phyloP scores from a whole-genome alignment of 2,329 filamentous ascomycete species.

The Aureobasidium sp. region DNA sequence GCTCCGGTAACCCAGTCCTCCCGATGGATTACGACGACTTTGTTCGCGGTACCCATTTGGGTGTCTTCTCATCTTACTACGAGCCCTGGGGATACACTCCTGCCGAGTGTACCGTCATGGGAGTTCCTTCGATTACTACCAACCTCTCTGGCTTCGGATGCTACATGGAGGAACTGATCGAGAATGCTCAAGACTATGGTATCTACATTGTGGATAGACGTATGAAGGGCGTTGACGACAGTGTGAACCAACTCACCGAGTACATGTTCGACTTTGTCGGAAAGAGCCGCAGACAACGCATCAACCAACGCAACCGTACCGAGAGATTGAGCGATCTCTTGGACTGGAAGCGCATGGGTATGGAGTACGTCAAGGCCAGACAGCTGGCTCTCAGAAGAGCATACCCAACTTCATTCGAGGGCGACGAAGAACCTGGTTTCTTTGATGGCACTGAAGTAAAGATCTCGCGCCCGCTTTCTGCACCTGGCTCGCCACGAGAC shows the following conservation, averaged over 20 bases:
- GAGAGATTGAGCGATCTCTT: slow-evolving; percentile 90
- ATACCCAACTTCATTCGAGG: slow-evolving; percentile 78
- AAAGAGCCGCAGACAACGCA: slow-evolving; percentile 92
- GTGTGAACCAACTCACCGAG: slow-evolving; percentile 86
- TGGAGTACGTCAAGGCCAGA: slow-evolving; percentile 97
- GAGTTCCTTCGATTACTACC: slow-evolving; percentile 94
- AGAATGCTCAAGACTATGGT: slow-evolving; percentile 95
- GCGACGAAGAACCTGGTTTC: slow-evolving; percentile 74
- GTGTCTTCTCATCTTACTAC: slow-evolving; percentile 96
- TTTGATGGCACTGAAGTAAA: slow-evolving; percentile 91
- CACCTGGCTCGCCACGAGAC: slow-evolving; percentile 86
- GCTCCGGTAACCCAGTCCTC: slow-evolving; percentile 88
- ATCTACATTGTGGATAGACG: slow-evolving; percentile 98
- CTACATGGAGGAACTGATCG: slow-evolving; percentile 99
- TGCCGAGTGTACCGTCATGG: slow-evolving; percentile 98
- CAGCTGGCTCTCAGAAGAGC: slow-evolving; percentile 87
- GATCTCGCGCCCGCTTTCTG: slow-evolving; percentile 88
- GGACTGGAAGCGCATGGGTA: slow-evolving; percentile 98
- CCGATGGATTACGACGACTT: slow-evolving; percentile 98
- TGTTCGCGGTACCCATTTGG: slow-evolving; percentile 90
- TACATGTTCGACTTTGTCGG: slow-evolving; percentile 90
- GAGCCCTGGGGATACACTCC: slow-evolving; percentile 99
- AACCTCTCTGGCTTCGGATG: slow-evolving; percentile 97
- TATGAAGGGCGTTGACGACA: slow-evolving; percentile 93
- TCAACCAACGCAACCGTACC: slow-evolving; percentile 96